Conservation (phyloP, 768 basidiomycete genomes). For the Naganishia vaughanmartiniae region DNA sequence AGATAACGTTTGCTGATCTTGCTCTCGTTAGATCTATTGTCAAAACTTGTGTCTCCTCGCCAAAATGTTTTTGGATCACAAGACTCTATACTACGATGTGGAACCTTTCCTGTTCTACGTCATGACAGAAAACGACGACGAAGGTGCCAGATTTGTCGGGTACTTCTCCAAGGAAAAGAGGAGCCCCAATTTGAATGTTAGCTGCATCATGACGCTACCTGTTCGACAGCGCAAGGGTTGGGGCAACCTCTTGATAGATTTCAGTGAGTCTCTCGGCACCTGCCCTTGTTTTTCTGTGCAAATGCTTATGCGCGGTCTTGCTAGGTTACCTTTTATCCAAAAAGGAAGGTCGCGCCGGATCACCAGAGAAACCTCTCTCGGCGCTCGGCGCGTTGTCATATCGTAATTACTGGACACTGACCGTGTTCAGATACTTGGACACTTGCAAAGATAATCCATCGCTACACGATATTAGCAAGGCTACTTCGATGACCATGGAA, state of each 20-base stretch:
- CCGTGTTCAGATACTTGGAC: conserved; percentile 74
- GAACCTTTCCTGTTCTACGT: conserved; percentile 99
- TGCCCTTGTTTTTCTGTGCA: neutral
- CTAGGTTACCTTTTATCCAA: conserved; percentile 91
- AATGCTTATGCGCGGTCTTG: conserved; percentile 7
- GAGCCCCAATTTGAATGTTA: conserved; percentile 92
- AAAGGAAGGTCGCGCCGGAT: conserved; percentile 84
- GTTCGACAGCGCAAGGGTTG: conserved; percentile 91
- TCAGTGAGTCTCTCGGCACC: conserved; percentile 65
- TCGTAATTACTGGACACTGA: conserved; percentile 86
- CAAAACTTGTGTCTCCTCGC: conserved; percentile 96
- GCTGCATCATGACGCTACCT: conserved; percentile 98
- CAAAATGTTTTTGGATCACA: conserved; percentile 98
- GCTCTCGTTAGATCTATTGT: conserved; percentile 75
- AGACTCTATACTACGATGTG: conserved; percentile 98
- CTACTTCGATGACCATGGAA: conserved; percentile 86
- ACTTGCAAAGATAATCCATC: conserved; percentile 54
- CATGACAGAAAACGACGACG: conserved; percentile 84
- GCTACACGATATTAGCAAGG: conserved; percentile 68
- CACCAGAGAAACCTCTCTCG: conserved; percentile 94
- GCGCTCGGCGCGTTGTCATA: conserved; percentile 91
- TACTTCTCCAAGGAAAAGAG: conserved; percentile 99
- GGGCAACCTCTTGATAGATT: conserved; percentile 96
- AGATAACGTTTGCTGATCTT: neutral
- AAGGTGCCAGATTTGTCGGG: conserved; percentile 89